Conservation (phyloP, 306 rosid species). For the Crotalaria pallida region DNA sequence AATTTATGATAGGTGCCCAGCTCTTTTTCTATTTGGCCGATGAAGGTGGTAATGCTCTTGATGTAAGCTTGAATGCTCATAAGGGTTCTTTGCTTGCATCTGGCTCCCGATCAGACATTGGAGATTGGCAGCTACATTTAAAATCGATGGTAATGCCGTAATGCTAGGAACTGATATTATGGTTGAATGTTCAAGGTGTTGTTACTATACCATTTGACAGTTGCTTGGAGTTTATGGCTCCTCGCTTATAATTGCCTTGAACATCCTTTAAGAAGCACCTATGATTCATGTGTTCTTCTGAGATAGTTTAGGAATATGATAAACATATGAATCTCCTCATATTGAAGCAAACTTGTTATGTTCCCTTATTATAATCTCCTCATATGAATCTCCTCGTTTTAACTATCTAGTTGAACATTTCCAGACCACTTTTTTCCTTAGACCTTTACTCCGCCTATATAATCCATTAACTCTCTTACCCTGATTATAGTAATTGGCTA, state of each 20-base stretch:
- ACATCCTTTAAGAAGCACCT: no score
- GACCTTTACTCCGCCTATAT: no score
- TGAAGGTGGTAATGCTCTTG: slow-evolving; percentile 63
- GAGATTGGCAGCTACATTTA: slow-evolving; percentile 89
- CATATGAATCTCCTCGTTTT: no score
- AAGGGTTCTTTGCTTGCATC: slow-evolving; percentile 62
- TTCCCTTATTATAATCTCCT: neutral
- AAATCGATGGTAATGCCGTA: slow-evolving; percentile 90
- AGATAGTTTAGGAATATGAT: slow-evolving; percentile 8
- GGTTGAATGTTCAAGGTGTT: slow-evolving; percentile 6
- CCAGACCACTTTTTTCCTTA: neutral
- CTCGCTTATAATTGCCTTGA: neutral
- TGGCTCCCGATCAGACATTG: slow-evolving; percentile 72
- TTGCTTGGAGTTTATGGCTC: slow-evolving; percentile 10
- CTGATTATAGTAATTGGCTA: neutral
- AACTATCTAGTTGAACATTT: neutral
- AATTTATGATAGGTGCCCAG: slow-evolving; percentile 45
- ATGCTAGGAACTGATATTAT: slow-evolving; percentile 17
- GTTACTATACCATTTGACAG: neutral
- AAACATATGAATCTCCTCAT: neutral
- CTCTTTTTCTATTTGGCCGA: slow-evolving; percentile 92
- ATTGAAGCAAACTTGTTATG: slow-evolving; percentile 8
- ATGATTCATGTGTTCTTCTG: neutral
- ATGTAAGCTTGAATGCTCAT: slow-evolving; percentile 36
- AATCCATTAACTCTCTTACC: neutral